Evolutionary conservation across 352 stramenopile species (phyloP).

Genomic region (Pythium angustatum): DNA sequence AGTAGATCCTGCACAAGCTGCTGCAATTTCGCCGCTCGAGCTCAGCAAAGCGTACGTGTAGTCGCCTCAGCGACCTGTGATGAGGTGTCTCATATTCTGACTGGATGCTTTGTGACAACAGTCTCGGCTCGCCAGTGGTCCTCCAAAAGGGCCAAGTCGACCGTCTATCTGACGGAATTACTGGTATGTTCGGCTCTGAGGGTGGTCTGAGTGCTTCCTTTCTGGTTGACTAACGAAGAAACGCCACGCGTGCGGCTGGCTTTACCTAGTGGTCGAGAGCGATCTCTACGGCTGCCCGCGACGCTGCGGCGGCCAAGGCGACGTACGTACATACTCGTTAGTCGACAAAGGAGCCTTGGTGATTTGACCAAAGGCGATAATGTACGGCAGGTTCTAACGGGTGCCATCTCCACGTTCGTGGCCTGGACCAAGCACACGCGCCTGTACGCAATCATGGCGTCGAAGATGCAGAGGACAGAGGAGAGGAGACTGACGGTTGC

Average conservation of each 20-base stretch:
- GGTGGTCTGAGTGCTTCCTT: not conserved
- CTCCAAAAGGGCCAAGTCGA: slow-evolving; percentile 86
- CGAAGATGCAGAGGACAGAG: not conserved
- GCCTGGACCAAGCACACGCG: slow-evolving; percentile 58
- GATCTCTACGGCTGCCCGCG: slow-evolving; percentile 72
- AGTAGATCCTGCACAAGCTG: slow-evolving; percentile 52
- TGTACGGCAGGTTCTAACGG: slow-evolving; percentile 66
- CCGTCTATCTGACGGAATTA: slow-evolving; percentile 73
- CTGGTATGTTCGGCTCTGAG: slow-evolving; percentile 33
- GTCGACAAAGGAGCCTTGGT: too few species aligned
- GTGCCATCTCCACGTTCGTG: slow-evolving; percentile 78
- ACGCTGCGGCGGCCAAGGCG: slow-evolving; percentile 90
- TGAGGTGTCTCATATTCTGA: not conserved
- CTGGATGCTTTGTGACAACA: slow-evolving; percentile 18
- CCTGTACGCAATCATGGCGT: slow-evolving; percentile 40
- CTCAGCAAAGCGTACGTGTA: slow-evolving; percentile 61
- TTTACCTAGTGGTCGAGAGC: slow-evolving; percentile 50
- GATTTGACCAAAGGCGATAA: not conserved
- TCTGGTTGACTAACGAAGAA: too few species aligned
- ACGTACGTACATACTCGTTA: slow-evolving; percentile 80
- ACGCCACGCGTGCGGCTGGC: not conserved
- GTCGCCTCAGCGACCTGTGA: too few species aligned
- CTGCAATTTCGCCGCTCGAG: slow-evolving; percentile 42
- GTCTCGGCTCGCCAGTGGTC: slow-evolving; percentile 79
- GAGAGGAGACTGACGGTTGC: not conserved